These are phyloP conservation scores for Fusarium caatingaense DNA, from an alignment of 2,329 filamentous ascomycete species.

Conservation along the genomic window DNA sequence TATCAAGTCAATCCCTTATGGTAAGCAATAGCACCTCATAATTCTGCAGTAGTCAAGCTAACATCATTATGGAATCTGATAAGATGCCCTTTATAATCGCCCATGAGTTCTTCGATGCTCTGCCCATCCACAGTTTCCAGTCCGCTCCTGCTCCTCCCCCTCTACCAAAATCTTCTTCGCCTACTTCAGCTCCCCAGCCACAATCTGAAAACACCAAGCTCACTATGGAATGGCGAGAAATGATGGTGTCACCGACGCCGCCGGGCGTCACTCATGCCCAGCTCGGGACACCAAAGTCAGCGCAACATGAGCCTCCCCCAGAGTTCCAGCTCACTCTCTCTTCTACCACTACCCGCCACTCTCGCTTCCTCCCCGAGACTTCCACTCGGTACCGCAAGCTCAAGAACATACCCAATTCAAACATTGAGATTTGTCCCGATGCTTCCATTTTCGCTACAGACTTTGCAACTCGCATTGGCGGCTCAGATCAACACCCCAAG, in stretches of 20 bases:
- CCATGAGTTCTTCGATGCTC: constrained; percentile 98
- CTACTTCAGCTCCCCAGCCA: constrained; percentile 51
- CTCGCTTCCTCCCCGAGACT: constrained; percentile 83
- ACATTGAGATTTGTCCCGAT: constrained; percentile 92
- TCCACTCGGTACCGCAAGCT: constrained; percentile 83
- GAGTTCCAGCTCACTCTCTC: constrained; percentile 91
- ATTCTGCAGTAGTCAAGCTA: constrained; percentile 8
- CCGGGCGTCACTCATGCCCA: constrained; percentile 64
- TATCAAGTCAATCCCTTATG: constrained; percentile 81
- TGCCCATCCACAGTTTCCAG: constrained; percentile 96
- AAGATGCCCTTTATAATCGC: constrained; percentile 93
- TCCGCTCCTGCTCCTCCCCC: constrained; percentile 64
- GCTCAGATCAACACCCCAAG: constrained; percentile 67
- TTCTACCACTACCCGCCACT: constrained; percentile 80
- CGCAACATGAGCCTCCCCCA: constrained; percentile 66
- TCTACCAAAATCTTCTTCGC: constrained; percentile 31
- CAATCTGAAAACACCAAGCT: constrained; percentile 55
- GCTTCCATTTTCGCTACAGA: constrained; percentile 82
- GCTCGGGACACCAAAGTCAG: constrained; percentile 64
- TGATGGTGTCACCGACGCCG: constrained; percentile 78
- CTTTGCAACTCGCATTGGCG: constrained; percentile 87
- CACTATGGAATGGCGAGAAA: constrained; percentile 79
- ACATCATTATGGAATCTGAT: constrained; percentile 61
- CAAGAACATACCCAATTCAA: constrained; percentile 72
- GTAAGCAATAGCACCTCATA: constrained; percentile 54